Percentiles rank a stretch among this genome's conserved stretches.
Evolutionary conservation across 1,284 basidiomycete species (phyloP).

Genomic region (Austroboletus novae-zelandiae): DNA sequence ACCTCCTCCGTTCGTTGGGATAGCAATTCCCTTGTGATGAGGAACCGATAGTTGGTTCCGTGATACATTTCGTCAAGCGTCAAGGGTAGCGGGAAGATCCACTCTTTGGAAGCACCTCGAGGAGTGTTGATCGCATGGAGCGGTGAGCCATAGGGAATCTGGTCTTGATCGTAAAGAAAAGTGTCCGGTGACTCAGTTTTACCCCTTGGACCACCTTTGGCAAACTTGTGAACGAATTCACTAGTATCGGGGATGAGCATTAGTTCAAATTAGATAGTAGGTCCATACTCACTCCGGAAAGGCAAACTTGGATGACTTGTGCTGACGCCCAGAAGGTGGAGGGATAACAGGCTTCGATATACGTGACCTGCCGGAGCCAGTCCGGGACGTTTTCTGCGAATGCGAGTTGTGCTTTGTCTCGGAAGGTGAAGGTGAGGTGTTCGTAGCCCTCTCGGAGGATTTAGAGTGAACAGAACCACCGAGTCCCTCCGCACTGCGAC

Average conservation of each 20-base stretch:
- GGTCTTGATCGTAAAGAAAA: conserved; percentile 33
- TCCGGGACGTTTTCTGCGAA: conserved; percentile 11
- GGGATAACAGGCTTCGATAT: conserved; percentile 29
- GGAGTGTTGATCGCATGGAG: conserved; percentile 38
- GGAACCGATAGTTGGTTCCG: conserved; percentile 78
- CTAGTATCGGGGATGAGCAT: conserved; percentile 16
- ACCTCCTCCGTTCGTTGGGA: conserved; percentile 68
- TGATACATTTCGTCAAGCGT: conserved; percentile 85
- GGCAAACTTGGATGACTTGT: conserved; percentile 21
- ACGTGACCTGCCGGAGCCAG: conserved; percentile 11
- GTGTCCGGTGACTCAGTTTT: conserved; percentile 8
- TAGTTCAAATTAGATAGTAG: not conserved
- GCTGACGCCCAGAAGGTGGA: conserved; percentile 20
- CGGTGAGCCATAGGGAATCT: conserved; percentile 33
- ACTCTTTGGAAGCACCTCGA: conserved; percentile 41
- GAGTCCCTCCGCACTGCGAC: conserved; percentile 14
- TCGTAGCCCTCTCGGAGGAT: conserved; percentile 12
- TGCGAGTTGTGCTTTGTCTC: conserved; percentile 9
- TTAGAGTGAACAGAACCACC: conserved; percentile 9
- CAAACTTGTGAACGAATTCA: conserved; percentile 28
- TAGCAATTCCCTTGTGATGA: conserved; percentile 68
- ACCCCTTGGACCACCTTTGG: conserved; percentile 14
- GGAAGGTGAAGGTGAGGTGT: conserved; percentile 4
- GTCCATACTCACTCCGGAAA: conserved; percentile 29
- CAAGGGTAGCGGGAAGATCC: conserved; percentile 70